Evolutionary conservation across 2,329 filamentous ascomycete genomes (phyloP), one percentile per base, ranked within the genome.

Genomic region (Aschersonia sp.): DNA sequence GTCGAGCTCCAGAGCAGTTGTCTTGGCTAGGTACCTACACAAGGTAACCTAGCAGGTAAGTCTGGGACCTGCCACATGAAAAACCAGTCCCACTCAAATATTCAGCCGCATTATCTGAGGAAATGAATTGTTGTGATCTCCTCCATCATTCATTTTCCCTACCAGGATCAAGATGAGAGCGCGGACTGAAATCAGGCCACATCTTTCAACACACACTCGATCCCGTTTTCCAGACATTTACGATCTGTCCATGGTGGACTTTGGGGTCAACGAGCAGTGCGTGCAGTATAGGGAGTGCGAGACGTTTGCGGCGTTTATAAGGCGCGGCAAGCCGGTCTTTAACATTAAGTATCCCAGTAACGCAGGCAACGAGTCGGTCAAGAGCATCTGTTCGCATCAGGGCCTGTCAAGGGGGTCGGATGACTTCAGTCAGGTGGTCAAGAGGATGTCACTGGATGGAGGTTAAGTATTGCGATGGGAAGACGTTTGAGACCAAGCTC

Each of bases 241-340:
- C 2, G 64, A 73, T 4, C 50, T 72, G 5, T 60, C 66, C 31
- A 61, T 72, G 4, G 73, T 83, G 47, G 69, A 83, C 56, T 87
- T 82, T 63, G 73, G 71, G 5, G 80, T 87, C 54, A 84, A 85
- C 61, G 83, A 86, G 66, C 74, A 85, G 63, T 86, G 83, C 59
- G 70, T 72, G 12, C 55, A 80, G 58, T 77, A 76, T 54, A 50
- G 64, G 4, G 80, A 85, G 59, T 85, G 82, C 57, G 63, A 65
- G 38, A 70, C 63, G 2, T 85, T 78, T 58, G 61, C 65, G 2
- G 61, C 71, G 3, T 85, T 85, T 56, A 72, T 81, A 48, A 55
- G 70, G 7, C 73, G 72, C 5, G 68, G 70, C 32, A 85, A 85
- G 61, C 81, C 82, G 2, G 82, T 86, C 32, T 85, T 85, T 59